A percentile compares a stretch with the other conserved stretches of the same genome.
phyloP scores from a whole-genome alignment of 2,329 filamentous ascomycete species.

The Alternaria novae-zelandiae region DNA sequence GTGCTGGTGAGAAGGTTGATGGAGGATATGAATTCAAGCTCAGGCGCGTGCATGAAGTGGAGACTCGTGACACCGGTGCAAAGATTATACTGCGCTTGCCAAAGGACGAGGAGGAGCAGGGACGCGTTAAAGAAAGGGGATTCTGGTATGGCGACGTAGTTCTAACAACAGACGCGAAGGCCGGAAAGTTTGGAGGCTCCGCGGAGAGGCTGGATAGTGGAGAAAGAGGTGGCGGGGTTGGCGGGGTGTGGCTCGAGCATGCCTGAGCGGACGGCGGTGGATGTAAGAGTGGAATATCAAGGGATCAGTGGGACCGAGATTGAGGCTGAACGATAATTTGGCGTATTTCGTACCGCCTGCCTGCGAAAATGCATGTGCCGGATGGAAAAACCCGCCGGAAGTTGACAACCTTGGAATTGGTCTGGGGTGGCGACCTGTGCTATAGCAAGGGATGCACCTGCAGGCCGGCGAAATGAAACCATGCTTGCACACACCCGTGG shows the following conservation, averaged over 20 bases:
- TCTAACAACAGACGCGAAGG: conserved; percentile 17
- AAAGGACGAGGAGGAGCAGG: conserved; percentile 22
- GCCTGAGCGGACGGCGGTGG: conserved; percentile 12
- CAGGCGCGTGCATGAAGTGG: conserved; percentile 22
- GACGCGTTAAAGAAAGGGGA: conserved; percentile 14
- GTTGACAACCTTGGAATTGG: too few species aligned
- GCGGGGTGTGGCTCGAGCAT: conserved; percentile 36
- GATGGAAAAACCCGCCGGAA: too few species aligned
- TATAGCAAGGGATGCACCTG: not conserved
- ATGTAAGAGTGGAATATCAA: not conserved
- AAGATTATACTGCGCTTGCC: conserved; percentile 30
- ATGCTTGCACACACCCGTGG: not conserved
- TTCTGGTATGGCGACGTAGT: conserved; percentile 40
- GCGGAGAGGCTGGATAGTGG: conserved; percentile 25
- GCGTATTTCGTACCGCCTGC: not conserved
- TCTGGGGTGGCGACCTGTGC: not conserved
- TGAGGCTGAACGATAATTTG: not conserved
- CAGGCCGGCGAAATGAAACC: not conserved
- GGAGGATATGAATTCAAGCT: conserved; percentile 17
- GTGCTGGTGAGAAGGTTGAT: not conserved
- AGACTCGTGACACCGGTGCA: conserved; percentile 18
- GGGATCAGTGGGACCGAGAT: not conserved
- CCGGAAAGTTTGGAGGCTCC: conserved; percentile 20
- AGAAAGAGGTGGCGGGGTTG: conserved; percentile 16
- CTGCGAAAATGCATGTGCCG: not conserved